Evolutionary conservation across 2,329 filamentous ascomycete genomes (phyloP).

Genomic region (Aspergillus carbonarius): DNA sequence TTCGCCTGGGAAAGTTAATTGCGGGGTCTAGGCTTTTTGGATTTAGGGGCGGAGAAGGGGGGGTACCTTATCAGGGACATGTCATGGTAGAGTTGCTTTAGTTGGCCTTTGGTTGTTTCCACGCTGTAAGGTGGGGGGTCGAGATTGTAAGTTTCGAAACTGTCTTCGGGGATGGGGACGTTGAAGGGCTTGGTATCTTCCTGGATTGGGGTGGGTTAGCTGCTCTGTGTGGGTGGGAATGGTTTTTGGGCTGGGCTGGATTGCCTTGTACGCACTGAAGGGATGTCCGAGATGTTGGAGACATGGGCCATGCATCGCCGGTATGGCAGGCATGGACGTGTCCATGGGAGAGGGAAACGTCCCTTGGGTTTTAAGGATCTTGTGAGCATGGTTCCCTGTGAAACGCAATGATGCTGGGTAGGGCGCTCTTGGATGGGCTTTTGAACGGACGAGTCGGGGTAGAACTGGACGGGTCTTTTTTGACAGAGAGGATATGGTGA

Average conservation of each 20-base stretch:
- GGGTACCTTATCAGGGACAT: slow-evolving; percentile 81
- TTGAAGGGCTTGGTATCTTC: slow-evolving; percentile 86
- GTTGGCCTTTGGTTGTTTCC: slow-evolving; percentile 86
- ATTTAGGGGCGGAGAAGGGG: neutral
- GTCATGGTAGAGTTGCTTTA: slow-evolving; percentile 95
- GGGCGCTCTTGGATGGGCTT: neutral
- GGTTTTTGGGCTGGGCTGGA: neutral
- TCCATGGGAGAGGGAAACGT: slow-evolving; percentile 1
- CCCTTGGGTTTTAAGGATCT: slow-evolving; percentile 6
- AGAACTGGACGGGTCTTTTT: neutral
- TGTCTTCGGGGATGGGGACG: slow-evolving; percentile 86
- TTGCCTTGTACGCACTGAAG: slow-evolving; percentile 12
- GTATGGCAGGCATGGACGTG: neutral
- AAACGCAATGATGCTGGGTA: neutral
- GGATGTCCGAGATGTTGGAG: slow-evolving; percentile 13
- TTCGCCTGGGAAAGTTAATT: slow-evolving; percentile 62
- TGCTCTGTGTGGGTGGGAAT: neutral
- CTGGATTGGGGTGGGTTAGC: slow-evolving; percentile 44
- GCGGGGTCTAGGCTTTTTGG: neutral
- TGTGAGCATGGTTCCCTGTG: slow-evolving; percentile 11
- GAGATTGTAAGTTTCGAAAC: slow-evolving; percentile 96
- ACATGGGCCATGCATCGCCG: slow-evolving; percentile 19
- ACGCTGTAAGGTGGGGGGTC: slow-evolving; percentile 88
- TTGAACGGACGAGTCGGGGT: neutral
- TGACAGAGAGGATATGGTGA: neutral